Evolutionary conservation across 306 rosid species (phyloP).

Genomic region (Cicer arietinum): DNA sequence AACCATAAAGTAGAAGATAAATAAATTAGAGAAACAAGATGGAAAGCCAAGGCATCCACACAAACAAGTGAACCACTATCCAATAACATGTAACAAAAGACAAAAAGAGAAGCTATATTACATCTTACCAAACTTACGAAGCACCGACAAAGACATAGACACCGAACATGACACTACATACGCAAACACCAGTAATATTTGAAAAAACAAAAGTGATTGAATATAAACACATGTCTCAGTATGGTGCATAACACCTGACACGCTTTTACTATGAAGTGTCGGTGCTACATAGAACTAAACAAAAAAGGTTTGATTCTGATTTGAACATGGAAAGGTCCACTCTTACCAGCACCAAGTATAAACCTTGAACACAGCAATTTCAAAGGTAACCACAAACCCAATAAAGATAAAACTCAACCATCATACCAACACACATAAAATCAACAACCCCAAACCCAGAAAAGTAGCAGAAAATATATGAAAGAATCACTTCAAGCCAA

Average conservation of each 20-base stretch:
- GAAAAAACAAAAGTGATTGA: not conserved
- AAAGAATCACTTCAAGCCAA: conserved; percentile 49
- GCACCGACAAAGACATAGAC: not conserved
- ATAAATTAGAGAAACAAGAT: conserved; percentile 37
- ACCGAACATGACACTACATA: not conserved
- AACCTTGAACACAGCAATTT: conserved; percentile 73
- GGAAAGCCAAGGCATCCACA: conserved; percentile 44
- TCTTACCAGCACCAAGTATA: conserved; percentile 71
- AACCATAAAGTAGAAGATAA: conserved; percentile 42
- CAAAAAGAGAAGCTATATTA: conserved; percentile 41
- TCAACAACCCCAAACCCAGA: not conserved
- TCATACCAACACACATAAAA: conserved; percentile 46
- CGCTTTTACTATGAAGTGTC: not conserved
- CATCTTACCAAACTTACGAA: conserved; percentile 64
- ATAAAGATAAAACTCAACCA: conserved; percentile 46
- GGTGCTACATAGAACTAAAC: not conserved
- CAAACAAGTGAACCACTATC: conserved; percentile 49
- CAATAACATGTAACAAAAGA: conserved; percentile 45
- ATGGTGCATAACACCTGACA: not conserved
- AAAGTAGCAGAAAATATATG: not conserved
- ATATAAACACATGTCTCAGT: not conserved
- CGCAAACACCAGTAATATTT: not conserved
- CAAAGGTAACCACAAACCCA: conserved; percentile 30
- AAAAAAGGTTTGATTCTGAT: conserved; percentile 56
- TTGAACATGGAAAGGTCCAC: conserved; percentile 61